phyloP scores from a whole-genome alignment of 345 rosid species.

The Clarkia xantiana region DNA sequence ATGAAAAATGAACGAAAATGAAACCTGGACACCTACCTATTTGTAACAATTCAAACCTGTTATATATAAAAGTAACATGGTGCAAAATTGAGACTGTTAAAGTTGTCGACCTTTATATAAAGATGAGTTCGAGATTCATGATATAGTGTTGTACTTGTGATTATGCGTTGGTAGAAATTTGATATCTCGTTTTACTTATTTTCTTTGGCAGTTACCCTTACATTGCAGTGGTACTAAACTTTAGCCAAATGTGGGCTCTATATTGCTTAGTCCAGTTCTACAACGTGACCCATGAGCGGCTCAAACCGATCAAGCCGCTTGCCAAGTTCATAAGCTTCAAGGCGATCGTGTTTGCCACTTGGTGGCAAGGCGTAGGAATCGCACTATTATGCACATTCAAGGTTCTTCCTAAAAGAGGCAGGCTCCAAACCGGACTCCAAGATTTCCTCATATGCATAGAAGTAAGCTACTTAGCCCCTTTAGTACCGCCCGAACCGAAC shows the following conservation, averaged over 20 bases:
- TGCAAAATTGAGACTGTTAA: no score
- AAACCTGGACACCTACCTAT: no score
- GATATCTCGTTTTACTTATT: not conserved
- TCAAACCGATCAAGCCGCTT: conserved; percentile 55
- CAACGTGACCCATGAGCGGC: conserved; percentile 61
- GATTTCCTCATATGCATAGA: conserved; percentile 77
- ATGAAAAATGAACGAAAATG: no score
- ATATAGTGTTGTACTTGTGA: no score
- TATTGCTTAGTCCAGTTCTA: conserved; percentile 89
- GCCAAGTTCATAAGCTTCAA: conserved; percentile 91
- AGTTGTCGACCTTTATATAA: no score
- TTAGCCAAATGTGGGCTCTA: conserved; percentile 94
- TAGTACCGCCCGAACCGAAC: no score
- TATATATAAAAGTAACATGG: no score
- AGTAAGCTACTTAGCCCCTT: conserved; percentile 23
- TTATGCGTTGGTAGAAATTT: not conserved
- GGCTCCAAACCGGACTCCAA: conserved; percentile 43
- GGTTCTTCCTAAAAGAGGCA: conserved; percentile 50
- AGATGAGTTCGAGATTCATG: no score
- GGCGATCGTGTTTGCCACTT: conserved; percentile 82
- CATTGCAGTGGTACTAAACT: conserved; percentile 58
- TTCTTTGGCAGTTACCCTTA: conserved; percentile 54
- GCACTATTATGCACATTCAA: conserved; percentile 42
- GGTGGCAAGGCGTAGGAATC: conserved; percentile 95
- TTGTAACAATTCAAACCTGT: no score